Percentiles rank a stretch among this genome's conserved stretches.
These are phyloP conservation scores for Paracorniculantispora psalliotae DNA, from an alignment of 2,329 filamentous ascomycete genomes.

Conservation along the genomic window DNA sequence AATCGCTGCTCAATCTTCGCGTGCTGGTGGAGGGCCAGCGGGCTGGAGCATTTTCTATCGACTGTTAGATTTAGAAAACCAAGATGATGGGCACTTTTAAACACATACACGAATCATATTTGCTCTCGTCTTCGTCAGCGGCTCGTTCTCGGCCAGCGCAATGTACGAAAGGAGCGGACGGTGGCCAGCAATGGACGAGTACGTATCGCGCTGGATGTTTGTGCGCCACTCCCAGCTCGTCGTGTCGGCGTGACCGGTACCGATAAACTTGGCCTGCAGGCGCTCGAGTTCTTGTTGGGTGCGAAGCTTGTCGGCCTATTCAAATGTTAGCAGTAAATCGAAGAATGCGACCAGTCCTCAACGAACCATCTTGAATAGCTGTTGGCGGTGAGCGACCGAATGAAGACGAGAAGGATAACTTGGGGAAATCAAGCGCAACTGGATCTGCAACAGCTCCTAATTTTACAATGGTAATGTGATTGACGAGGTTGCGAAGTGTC, in stretches of 20 bases:
- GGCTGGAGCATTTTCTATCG: constrained; percentile 64
- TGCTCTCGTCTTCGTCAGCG: constrained; percentile 71
- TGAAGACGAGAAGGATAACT: background rate
- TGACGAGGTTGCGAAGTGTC: background rate
- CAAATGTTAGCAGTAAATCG: background rate
- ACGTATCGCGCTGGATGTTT: constrained; percentile 92
- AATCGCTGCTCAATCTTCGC: constrained; percentile 41
- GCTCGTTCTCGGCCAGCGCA: constrained; percentile 81
- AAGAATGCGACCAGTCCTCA: background rate
- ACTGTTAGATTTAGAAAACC: constrained; percentile 4
- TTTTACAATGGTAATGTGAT: background rate
- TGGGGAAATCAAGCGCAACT: too few species aligned
- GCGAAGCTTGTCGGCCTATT: constrained; percentile 90
- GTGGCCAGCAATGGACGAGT: constrained; percentile 84
- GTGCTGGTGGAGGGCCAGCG: constrained; percentile 51
- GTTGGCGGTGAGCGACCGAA: background rate
- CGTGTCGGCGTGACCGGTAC: constrained; percentile 93
- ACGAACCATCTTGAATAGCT: constrained; percentile 22
- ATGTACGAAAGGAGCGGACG: constrained; percentile 85
- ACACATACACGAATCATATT: constrained; percentile 67
- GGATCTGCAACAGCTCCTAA: background rate
- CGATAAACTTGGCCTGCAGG: constrained; percentile 91
- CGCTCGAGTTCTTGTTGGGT: constrained; percentile 96
- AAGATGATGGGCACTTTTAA: constrained; percentile 5
- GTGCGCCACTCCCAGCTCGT: constrained; percentile 96